phyloP scores from a whole-genome alignment of 768 basidiomycete species.

The Podaxis sp. region DNA sequence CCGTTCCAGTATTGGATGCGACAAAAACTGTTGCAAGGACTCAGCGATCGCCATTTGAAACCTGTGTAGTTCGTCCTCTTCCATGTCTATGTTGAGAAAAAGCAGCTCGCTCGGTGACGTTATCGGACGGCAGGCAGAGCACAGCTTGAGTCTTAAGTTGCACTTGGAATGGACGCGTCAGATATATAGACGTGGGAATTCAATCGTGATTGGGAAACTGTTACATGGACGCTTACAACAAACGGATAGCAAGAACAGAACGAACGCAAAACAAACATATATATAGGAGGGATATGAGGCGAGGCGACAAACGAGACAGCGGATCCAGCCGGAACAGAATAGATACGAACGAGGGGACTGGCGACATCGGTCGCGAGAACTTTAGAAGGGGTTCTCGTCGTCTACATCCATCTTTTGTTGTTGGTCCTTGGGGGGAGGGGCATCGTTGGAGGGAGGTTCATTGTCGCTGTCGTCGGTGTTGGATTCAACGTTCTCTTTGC shows the following conservation, averaged over 20 bases:
- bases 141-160: neutral
- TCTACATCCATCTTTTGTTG: conserved; percentile 40
- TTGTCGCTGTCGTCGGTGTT: conserved; percentile 39
- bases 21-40: conserved; percentile 1
- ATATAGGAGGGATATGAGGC: neutral
- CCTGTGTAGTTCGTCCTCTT: conserved; percentile 3
- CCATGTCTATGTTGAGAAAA: neutral
- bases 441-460: conserved; percentile 10
- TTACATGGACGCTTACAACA: conserved; percentile 26
- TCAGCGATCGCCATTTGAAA: conserved; percentile 1
- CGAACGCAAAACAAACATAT: conserved; percentile 12
- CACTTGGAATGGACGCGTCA: conserved; percentile 5
- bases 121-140: neutral
- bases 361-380: conserved; percentile 13
- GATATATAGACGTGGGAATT: conserved; percentile 26
- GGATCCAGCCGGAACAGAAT: conserved; percentile 12
- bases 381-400: conserved; percentile 75
- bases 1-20: neutral
- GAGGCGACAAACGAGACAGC: neutral
- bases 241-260: conserved; percentile 17
- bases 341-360: conserved; percentile 10
- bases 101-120: neutral
- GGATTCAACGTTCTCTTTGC: conserved; percentile 39
- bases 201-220: conserved; percentile 20
- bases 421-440: conserved; percentile 22